Evolutionary conservation across 805 yeast species (phyloP), one percentile per base, ranked within the genome.

Genomic region (Yueomyces sinensis): DNA sequence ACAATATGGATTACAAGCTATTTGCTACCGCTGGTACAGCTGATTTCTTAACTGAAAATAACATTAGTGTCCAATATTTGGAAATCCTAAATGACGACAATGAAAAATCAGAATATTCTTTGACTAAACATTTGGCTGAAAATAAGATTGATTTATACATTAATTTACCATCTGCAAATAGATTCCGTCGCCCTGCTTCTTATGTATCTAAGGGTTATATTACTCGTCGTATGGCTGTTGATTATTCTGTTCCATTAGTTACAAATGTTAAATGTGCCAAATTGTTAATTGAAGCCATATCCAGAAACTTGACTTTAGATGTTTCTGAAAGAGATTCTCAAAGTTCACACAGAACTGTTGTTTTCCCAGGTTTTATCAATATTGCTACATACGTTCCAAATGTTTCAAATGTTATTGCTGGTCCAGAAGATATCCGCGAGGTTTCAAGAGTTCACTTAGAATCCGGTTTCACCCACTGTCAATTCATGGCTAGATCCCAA

Each of bases 221-320:
- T 61, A 83, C 97, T 31, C 93, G 99, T 72, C 91, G 99, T 70
- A 82, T 91, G 97, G 98, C 99, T 47, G 96, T 91, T 45, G 99
- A 91, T 63, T 93, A 82, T 59, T 87, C 96, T 34, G 86, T 91
- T 56, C 99, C 99, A 34, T 70, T 91, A 58, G 95, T 91, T 33
- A 91, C 99, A 44, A 91, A 91, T 56, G 97, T 91, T 46, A 91
- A 91, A 65, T 79, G 87, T 68, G 99, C 99, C 42, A 91, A 91
- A 64, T 68, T 91, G 46, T 69, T 91, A 61, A 77, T 91, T 45
- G 97, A 91, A 65, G 97, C 99, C n/a, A 60, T 86, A 44, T 70
- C 89, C 28, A 70, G 91, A 65, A 65, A 75, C 51, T 44, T 61
- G 43, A 41, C 66, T n/a, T 64, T 86, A 45, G 81, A 78, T 17